Evolutionary conservation across 352 stramenopile species (phyloP).

Genomic region (Pythium coloratum): DNA sequence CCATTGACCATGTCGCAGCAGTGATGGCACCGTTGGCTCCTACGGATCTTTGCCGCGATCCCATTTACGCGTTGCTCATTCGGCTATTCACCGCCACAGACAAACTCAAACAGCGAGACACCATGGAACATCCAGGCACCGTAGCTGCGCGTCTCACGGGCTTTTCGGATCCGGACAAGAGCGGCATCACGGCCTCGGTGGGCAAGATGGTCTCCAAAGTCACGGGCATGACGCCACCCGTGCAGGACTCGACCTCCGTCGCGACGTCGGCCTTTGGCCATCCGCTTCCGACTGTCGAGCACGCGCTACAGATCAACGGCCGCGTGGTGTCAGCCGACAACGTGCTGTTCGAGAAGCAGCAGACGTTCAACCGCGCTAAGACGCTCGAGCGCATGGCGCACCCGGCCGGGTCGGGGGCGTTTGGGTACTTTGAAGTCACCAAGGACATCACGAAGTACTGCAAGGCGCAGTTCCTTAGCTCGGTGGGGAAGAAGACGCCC

Average conservation of each 20-base stretch:
- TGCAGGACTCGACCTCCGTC: constrained; percentile 29
- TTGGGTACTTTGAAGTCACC: constrained; percentile 31
- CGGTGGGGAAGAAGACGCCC: constrained; percentile 27
- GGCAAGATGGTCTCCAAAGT: constrained; percentile 25
- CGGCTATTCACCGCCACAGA: background rate
- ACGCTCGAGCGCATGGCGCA: constrained; percentile 34
- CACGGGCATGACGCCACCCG: constrained; percentile 22
- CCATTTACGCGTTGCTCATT: constrained; percentile 5
- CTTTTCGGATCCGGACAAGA: constrained; percentile 24
- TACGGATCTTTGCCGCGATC: no score
- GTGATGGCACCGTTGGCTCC: background rate
- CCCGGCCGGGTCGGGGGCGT: constrained; percentile 24
- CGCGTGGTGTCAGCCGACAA: constrained; percentile 32
- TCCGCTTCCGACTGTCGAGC: constrained; percentile 31
- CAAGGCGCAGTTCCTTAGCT: constrained; percentile 26
- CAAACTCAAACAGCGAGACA: background rate
- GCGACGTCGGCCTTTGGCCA: constrained; percentile 37
- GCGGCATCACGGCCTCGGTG: constrained; percentile 18
- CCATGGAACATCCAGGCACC: constrained; percentile 34
- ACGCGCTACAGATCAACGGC: constrained; percentile 34
- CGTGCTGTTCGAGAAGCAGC: constrained; percentile 35
- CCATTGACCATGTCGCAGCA: background rate
- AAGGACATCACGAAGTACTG: constrained; percentile 27
- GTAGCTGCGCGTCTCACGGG: constrained; percentile 34
- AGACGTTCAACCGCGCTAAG: constrained; percentile 43